phyloP scores from a whole-genome alignment of 768 basidiomycete genomes.

The Nidularia pulvinata region DNA sequence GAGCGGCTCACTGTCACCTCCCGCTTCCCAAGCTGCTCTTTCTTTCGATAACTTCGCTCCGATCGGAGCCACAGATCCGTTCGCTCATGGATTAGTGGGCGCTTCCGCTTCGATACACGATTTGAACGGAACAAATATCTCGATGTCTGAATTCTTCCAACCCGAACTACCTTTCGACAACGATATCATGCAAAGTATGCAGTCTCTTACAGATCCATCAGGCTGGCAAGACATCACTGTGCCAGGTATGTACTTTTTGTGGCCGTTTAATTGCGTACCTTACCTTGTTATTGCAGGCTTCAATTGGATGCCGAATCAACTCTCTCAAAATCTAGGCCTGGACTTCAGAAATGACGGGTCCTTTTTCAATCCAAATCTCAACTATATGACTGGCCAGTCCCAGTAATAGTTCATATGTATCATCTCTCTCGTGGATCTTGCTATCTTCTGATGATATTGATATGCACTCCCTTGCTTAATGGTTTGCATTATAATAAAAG shows the following conservation, averaged over 20 bases:
- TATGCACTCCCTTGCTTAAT: no score
- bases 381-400: not conserved
- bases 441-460: no score
- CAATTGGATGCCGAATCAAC: slow-evolving; percentile 33
- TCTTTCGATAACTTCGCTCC: slow-evolving; percentile 50
- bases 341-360: slow-evolving; percentile 12
- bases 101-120: slow-evolving; percentile 11
- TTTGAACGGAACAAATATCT: slow-evolving; percentile 13
- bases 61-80: slow-evolving; percentile 38
- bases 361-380: not conserved
- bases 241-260: slow-evolving; percentile 39
- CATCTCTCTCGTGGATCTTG: no score
- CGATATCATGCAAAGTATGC: slow-evolving; percentile 61
- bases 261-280: not conserved
- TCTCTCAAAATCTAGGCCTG: slow-evolving; percentile 36
- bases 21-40: slow-evolving; percentile 38
- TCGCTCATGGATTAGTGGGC: slow-evolving; percentile 19
- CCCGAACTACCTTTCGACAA: slow-evolving; percentile 57
- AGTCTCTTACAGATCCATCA: slow-evolving; percentile 51
- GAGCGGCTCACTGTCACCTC: slow-evolving; percentile 43
- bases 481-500: no score
- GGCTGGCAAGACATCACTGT: slow-evolving; percentile 55
- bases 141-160: slow-evolving; percentile 44
- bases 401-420: not conserved
- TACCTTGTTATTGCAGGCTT: slow-evolving; percentile 19